These are phyloP conservation scores for Piedraia hortae DNA, from an alignment of 2,329 filamentous ascomycete genomes.

Conservation along the genomic window DNA sequence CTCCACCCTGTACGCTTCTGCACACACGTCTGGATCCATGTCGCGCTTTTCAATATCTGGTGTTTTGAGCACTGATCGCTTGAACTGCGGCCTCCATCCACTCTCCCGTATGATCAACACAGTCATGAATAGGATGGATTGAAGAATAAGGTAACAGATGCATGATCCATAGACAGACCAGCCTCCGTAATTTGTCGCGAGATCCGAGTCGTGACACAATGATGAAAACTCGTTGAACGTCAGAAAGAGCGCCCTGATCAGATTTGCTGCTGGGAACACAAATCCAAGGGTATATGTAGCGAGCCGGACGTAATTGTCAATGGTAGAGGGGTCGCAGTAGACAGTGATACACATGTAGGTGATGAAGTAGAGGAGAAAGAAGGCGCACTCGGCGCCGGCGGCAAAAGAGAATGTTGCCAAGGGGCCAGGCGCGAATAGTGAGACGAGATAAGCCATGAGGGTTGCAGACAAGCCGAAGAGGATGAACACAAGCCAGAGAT, in stretches of 20 bases:
- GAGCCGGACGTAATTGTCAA: conserved; percentile 38
- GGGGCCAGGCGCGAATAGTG: conserved; percentile 51
- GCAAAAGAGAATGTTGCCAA: conserved; percentile 64
- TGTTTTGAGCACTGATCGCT: conserved; percentile 19
- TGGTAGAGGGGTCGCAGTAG: conserved; percentile 39
- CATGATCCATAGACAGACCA: conserved; percentile 57
- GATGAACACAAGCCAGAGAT: conserved; percentile 55
- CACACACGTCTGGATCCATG: conserved; percentile 28
- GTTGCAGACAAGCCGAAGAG: conserved; percentile 58
- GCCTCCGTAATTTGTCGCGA: conserved; percentile 40
- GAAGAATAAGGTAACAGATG: conserved; percentile 55
- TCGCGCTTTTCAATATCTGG: conserved; percentile 18
- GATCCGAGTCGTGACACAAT: conserved; percentile 34
- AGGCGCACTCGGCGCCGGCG: conserved; percentile 40
- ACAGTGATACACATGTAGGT: conserved; percentile 26
- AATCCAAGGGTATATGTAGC: conserved; percentile 50
- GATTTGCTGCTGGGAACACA: conserved; percentile 49
- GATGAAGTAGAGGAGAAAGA: conserved; percentile 23
- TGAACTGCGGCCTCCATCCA: conserved; percentile 32
- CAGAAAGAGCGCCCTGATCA: conserved; percentile 47
- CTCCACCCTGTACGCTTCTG: conserved; percentile 36
- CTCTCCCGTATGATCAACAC: conserved; percentile 59
- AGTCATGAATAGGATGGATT: conserved; percentile 41
- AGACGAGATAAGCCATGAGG: conserved; percentile 53
- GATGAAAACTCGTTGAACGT: conserved; percentile 62